phyloP scores from a whole-genome alignment of 345 rosid species.

The Salix purpurea region DNA sequence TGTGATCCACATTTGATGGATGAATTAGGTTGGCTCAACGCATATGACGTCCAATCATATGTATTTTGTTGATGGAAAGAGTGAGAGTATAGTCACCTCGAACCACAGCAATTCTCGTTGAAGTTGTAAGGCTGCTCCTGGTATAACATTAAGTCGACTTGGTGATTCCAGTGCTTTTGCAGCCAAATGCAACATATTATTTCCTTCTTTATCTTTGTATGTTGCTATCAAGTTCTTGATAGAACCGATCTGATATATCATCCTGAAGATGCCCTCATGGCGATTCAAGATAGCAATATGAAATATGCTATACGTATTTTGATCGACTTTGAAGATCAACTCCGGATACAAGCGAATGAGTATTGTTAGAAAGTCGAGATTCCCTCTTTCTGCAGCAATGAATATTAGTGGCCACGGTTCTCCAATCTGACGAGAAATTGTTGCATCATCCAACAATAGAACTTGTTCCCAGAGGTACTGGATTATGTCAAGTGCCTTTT shows the following conservation, averaged over 20 bases:
- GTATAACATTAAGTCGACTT: constrained; percentile 1
- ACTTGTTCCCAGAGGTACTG: neutral
- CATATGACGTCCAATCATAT: neutral
- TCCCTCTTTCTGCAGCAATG: constrained; percentile 24
- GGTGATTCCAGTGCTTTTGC: constrained; percentile 4
- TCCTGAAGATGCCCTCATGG: constrained; percentile 13
- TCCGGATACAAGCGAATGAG: constrained; percentile 27
- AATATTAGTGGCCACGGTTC: neutral
- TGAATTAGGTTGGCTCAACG: neutral
- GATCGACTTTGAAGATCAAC: constrained; percentile 32
- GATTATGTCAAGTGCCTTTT: neutral
- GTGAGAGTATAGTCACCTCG: constrained; percentile 4
- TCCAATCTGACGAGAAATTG: neutral
- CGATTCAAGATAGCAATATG: constrained; percentile 14
- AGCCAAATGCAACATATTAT: constrained; percentile 25
- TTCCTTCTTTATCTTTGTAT: neutral
- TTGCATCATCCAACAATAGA: neutral
- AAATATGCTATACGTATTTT: constrained; percentile 27
- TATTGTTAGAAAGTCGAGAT: constrained; percentile 27
- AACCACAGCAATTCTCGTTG: constrained; percentile 21
- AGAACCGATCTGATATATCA: constrained; percentile 3
- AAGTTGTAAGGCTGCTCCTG: constrained; percentile 25
- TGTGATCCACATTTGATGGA: neutral
- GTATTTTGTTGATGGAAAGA: no score
- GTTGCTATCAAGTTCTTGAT: constrained; percentile 3